Base-by-base conservation (phyloP, 2,329 filamentous ascomycete genomes). In the Fusarium pilosicola region DNA sequence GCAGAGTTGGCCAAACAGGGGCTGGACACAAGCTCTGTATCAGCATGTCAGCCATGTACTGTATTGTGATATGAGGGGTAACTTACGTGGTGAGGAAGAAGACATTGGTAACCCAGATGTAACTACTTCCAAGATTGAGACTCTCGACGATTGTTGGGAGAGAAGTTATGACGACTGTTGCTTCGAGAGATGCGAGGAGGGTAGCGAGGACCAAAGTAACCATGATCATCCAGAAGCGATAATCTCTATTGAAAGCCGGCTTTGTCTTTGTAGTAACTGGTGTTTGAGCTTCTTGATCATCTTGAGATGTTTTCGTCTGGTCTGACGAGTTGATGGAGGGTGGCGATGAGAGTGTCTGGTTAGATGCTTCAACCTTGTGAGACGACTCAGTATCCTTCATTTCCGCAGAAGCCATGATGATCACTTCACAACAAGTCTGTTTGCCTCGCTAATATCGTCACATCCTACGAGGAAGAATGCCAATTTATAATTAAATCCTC, bases 1-100 rank as follows among this genome's bases (percentile, higher is more conserved):
- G 20, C 85, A 82, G 1, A 87, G 70, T 70, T 89, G 86, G 2
- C 86, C 86, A 48, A 85, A 85, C 0, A 88, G 70, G 0, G 88
- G 88, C 57, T 87, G 86, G 5, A 88, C 62, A 28, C 62, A 72
- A 15, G 75, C 72, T n/a, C 75, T 77, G 3, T 18, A 22, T 24
- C 20, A 7, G 51, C 20, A 7, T 30, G 51, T 72, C 20, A 69
- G 45, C 22, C 28, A 48, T 15, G 6, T 11, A 4, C 1, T 11
- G 11, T 8, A 3, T 1, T 11, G 14, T 8, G 11, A 12, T 20
- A 2, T 2, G 4, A n/a, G 4, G 38, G 20, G 14, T 4, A 5
- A 4, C 72, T 66, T 22, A 62, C 75, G 60, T 74, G 6, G 72
- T 76, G 1, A 80, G 70, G 42, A 80, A 80, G 54, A 75, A 80